Evolutionary conservation across 176 grass and related monocot species (phyloP).

Genomic region (Ensete glaucum): DNA sequence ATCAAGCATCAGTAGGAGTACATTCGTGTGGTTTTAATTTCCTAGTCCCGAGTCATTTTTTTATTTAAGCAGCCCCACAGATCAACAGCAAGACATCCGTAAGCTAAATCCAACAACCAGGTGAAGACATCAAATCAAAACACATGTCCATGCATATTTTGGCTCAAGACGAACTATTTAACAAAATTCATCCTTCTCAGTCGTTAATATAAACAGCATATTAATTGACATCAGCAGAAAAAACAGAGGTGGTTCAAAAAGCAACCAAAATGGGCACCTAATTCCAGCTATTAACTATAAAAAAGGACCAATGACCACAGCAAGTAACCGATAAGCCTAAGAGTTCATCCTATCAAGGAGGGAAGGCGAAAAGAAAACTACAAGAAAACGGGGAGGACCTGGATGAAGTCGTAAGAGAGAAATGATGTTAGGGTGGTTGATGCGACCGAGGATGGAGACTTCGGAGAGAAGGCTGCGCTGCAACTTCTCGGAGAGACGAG

Average conservation of each 20-base stretch:
- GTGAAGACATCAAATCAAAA: no score
- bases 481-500: constrained; percentile 68
- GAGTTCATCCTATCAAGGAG: background rate
- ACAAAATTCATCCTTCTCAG: background rate
- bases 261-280: background rate
- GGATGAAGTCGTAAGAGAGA: constrained; percentile 52
- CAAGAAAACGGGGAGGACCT: constrained; percentile 24
- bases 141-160: background rate
- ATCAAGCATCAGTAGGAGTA: no score
- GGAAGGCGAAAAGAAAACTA: background rate
- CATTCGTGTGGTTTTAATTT: no score
- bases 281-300: background rate
- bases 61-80: no score
- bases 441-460: constrained; percentile 72
- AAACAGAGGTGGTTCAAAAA: background rate
- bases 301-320: background rate
- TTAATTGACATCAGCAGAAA: background rate
- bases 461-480: constrained; percentile 81
- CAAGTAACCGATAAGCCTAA: background rate
- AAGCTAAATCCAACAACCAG: no score
- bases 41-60: no score
- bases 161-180: background rate
- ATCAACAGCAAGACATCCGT: no score
- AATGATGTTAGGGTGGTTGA: constrained; percentile 86
- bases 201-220: background rate